Evolutionary conservation across 306 rosid species (phyloP).

Genomic region (Fragaria ananassa): DNA sequence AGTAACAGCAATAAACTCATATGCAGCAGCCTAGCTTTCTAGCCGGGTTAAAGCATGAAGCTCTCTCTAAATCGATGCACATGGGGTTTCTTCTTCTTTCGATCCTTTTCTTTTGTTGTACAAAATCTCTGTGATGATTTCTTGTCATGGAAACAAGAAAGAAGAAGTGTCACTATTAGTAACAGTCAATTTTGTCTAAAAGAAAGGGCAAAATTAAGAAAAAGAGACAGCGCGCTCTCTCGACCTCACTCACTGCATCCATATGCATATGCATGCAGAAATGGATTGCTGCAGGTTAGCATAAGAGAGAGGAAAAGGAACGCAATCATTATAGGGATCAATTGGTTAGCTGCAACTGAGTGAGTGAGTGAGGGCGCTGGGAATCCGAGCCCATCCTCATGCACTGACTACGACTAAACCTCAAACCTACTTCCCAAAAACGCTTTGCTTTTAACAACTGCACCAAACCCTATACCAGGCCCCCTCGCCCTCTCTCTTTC

Average conservation of each 20-base stretch:
- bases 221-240: constrained; percentile 9
- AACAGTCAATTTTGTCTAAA: constrained; percentile 39
- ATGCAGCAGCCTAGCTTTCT: too few relatives aligned
- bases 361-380: constrained; percentile 8
- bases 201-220: constrained; percentile 15
- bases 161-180: constrained; percentile 34
- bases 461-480: constrained; percentile 9
- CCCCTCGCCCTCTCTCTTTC: not conserved
- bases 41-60: too few relatives aligned
- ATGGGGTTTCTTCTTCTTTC: too few relatives aligned
- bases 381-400: constrained; percentile 54
- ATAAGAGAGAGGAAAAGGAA: constrained; percentile 28
- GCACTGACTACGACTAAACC: constrained; percentile 58
- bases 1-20: too few relatives aligned
- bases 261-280: constrained; percentile 24
- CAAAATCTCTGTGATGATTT: too few relatives aligned
- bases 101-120: too few relatives aligned
- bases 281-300: constrained; percentile 24
- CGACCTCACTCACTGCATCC: not conserved
- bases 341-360: constrained; percentile 9
- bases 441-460: constrained; percentile 32
- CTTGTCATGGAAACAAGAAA: too few relatives aligned
- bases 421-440: constrained; percentile 37
- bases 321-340: constrained; percentile 40
- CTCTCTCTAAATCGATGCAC: too few relatives aligned